phyloP scores from a whole-genome alignment of 1,284 basidiomycete genomes.

The Wolfiporia cocos region DNA sequence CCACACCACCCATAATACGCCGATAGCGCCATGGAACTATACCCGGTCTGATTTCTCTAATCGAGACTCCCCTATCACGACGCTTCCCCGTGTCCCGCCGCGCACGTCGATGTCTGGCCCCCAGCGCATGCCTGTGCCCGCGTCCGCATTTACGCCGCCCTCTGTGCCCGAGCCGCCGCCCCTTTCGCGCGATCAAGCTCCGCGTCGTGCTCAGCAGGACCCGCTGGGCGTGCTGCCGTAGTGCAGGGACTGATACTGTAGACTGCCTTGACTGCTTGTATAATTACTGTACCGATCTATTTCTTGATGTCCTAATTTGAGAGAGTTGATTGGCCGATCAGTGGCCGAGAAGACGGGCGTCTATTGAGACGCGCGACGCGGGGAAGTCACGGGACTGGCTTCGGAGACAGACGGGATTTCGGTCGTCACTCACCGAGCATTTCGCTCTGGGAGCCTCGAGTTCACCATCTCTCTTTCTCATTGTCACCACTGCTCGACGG shows the following conservation, averaged over 20 bases:
- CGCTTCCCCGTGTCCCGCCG: slow-evolving; percentile 26
- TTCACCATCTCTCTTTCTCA: slow-evolving; percentile 13
- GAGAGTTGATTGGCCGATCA: slow-evolving; percentile 3
- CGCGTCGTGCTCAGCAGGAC: slow-evolving; percentile 39
- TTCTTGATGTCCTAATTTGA: not conserved
- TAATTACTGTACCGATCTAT: not conserved
- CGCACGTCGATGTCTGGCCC: slow-evolving; percentile 39
- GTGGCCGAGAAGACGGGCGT: not conserved
- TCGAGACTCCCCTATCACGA: slow-evolving; percentile 23
- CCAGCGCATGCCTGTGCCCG: no score
- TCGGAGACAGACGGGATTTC: slow-evolving; percentile 21
- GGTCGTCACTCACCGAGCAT: slow-evolving; percentile 16
- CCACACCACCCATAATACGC: slow-evolving; percentile 7
- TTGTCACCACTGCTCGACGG: slow-evolving; percentile 16
- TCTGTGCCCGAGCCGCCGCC: slow-evolving; percentile 17
- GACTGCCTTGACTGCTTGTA: no score
- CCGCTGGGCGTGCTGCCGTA: slow-evolving; percentile 52
- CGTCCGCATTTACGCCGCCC: slow-evolving; percentile 13
- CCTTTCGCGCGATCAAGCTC: slow-evolving; percentile 29
- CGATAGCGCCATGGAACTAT: slow-evolving; percentile 45
- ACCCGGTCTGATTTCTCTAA: slow-evolving; percentile 46
- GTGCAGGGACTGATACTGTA: no score
- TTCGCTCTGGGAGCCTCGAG: slow-evolving; percentile 10
- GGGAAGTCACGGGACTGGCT: slow-evolving; percentile 18
- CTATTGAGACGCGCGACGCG: slow-evolving; percentile 4